A percentile compares a stretch with the other conserved stretches of the same genome.
Conservation (phyloP, 139 green algal genomes). For the Volvox reticuliferus region DNA sequence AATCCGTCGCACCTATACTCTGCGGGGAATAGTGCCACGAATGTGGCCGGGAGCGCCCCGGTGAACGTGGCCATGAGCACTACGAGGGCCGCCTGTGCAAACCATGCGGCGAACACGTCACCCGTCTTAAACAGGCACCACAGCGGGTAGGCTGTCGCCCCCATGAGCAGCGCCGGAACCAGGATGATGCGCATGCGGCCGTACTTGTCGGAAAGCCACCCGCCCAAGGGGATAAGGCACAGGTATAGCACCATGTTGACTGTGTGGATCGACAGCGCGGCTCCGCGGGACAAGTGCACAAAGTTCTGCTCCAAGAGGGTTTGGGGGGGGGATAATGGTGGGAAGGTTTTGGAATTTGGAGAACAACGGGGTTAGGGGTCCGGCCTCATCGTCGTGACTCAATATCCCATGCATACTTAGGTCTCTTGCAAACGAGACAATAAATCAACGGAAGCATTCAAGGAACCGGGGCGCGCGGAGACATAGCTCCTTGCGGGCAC, state of each 20-base stretch:
- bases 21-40: constrained; percentile 52
- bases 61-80: constrained; percentile 52
- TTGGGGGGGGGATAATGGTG: not conserved
- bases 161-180: constrained; percentile 15
- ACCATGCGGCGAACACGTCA: constrained; percentile 9
- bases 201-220: constrained; percentile 53
- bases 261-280: constrained; percentile 48
- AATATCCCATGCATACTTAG: no score
- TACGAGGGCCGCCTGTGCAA: constrained; percentile 22
- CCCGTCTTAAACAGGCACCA: constrained; percentile 44
- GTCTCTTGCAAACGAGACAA: not conserved
- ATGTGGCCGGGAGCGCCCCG: constrained; percentile 52
- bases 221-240: constrained; percentile 51
- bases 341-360: not conserved
- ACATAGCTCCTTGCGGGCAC: no score
- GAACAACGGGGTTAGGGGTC: no score
- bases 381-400: no score
- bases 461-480: no score
- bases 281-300: not conserved
- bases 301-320: constrained; percentile 33
- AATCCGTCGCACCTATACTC: constrained; percentile 32
- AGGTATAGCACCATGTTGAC: constrained; percentile 60
- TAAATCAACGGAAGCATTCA: not conserved
- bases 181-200: constrained; percentile 32
- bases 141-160: constrained; percentile 46